Evolutionary conservation across 441 rosid species (phyloP).

Genomic region (Bocquillonia castaneifolia): DNA sequence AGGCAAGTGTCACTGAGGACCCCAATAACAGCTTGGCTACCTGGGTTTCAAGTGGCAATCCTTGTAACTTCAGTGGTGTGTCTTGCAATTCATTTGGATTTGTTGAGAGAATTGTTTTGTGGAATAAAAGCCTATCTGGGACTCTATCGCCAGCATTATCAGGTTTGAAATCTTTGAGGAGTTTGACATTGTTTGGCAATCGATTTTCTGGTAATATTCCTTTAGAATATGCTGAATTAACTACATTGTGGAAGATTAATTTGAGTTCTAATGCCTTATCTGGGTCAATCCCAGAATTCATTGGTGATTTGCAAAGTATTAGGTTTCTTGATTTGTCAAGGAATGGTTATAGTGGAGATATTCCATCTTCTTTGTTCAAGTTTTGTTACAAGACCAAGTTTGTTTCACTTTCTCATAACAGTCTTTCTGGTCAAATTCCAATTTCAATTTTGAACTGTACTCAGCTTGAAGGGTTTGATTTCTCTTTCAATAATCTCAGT

Average conservation of each 20-base stretch:
- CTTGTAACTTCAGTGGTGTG: slow-evolving; percentile 71
- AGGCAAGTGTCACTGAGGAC: slow-evolving; percentile 56
- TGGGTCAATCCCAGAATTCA: slow-evolving; percentile 80
- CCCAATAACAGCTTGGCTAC: slow-evolving; percentile 59
- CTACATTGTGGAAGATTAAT: slow-evolving; percentile 83
- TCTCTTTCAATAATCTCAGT: slow-evolving; percentile 64
- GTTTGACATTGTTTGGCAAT: slow-evolving; percentile 83
- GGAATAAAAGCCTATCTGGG: slow-evolving; percentile 81
- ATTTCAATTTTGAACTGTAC: slow-evolving; percentile 54
- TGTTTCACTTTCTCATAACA: slow-evolving; percentile 67
- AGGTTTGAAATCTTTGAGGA: slow-evolving; percentile 62
- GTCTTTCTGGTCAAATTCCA: slow-evolving; percentile 69
- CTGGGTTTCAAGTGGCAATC: slow-evolving; percentile 59
- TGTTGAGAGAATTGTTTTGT: slow-evolving; percentile 76
- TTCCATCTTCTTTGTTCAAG: slow-evolving; percentile 63
- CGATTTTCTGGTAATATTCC: slow-evolving; percentile 77
- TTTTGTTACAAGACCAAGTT: slow-evolving; percentile 67
- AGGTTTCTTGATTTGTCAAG: slow-evolving; percentile 89
- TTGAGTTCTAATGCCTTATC: slow-evolving; percentile 81
- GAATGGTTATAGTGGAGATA: slow-evolving; percentile 58
- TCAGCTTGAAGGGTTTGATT: slow-evolving; percentile 72
- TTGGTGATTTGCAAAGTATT: slow-evolving; percentile 69
- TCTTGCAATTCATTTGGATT: slow-evolving; percentile 62
- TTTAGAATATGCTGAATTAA: slow-evolving; percentile 51
- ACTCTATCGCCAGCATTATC: slow-evolving; percentile 60